Conservation (phyloP, 768 basidiomycete species). For the Chlorophyllum brunneum region DNA sequence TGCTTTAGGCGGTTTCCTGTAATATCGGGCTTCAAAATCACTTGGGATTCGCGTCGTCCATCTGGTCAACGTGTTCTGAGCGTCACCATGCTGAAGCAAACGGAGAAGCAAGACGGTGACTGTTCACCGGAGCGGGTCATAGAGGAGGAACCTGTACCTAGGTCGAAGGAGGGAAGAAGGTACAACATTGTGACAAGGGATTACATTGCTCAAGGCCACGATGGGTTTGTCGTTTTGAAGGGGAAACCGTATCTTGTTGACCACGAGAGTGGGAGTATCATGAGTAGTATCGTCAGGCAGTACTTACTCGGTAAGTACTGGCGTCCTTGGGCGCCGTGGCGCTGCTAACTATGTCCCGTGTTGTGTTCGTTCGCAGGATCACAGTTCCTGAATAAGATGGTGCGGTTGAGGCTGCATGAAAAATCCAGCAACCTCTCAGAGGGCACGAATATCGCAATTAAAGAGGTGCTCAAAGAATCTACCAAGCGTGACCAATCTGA, state of each 20-base stretch:
- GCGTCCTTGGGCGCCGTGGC: not conserved
- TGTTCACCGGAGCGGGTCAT: slow-evolving; percentile 24
- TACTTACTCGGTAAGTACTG: slow-evolving; percentile 68
- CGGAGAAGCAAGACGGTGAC: slow-evolving; percentile 24
- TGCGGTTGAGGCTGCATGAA: slow-evolving; percentile 31
- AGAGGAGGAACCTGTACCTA: slow-evolving; percentile 51
- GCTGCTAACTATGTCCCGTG: not conserved
- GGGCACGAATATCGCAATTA: slow-evolving; percentile 31
- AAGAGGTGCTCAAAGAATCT: slow-evolving; percentile 11
- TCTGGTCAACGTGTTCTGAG: slow-evolving; percentile 72
- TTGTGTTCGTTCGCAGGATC: slow-evolving; percentile 51
- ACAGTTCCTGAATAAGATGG: slow-evolving; percentile 67
- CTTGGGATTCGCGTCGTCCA: slow-evolving; percentile 79
- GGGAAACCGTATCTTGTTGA: slow-evolving; percentile 70
- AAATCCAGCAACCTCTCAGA: slow-evolving; percentile 32
- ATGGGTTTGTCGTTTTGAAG: slow-evolving; percentile 71
- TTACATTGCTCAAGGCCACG: slow-evolving; percentile 82
- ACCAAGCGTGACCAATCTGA: slow-evolving; percentile 3
- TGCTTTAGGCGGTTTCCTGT: slow-evolving; percentile 76
- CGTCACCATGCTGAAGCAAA: slow-evolving; percentile 55
- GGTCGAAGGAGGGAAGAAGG: slow-evolving; percentile 46
- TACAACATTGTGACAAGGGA: slow-evolving; percentile 85
- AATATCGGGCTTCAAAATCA: slow-evolving; percentile 77
- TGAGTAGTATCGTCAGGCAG: slow-evolving; percentile 76
- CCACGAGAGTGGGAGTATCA: slow-evolving; percentile 76